Evolutionary conservation across 768 basidiomycete genomes (phyloP), one percentile per base, ranked within the genome.

Genomic region (Hortiboletus campestris): DNA sequence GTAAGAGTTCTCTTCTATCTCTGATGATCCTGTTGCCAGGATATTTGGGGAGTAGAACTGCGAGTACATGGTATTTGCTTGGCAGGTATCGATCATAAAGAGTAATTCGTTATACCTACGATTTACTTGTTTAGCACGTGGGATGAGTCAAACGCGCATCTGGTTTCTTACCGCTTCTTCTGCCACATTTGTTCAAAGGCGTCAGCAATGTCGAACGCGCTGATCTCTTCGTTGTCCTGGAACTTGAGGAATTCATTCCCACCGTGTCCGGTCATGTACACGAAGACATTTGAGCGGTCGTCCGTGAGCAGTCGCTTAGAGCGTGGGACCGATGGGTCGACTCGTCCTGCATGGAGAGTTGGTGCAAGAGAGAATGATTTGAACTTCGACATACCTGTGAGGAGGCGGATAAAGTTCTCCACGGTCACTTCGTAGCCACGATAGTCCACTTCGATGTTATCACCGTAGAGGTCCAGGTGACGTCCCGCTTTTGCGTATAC

Each of bases 181-280:
- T 95, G 90, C 78, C 88, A 94, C 96, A 99, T 99, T 73, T 98
- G 95, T 71, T 94, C 94, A 57, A 98, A 90, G 2, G 97, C 95
- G 68, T 98, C 96, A 0, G 96, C 96, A n/a, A 98, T 83, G 68
- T 98, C 97, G 55, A 90, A 93, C 0, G 96, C 94, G 55, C 90
- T 93, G 63, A 98, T 93, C 70, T 99, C 97, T 72, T 98, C 97
- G 69, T 91, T 94, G 68, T 99, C 97, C 68, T 99, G 97, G 71
- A 99, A 98, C 71, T 99, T 98, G 67, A 99, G 83, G 70, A 98
- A 99, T 71, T 97, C 97, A 64, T 96, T 90, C 1, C 97, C 97
- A 13, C 97, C 97, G 63, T 98, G 97, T 0, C 97, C 97, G 0
- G 97, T 96, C 92, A 98, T 91, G 72, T 97, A 98, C 19, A 99